Conservation (phyloP, 192 early-diverging fungal genomes). For the Linnemannia schmuckeri region DNA sequence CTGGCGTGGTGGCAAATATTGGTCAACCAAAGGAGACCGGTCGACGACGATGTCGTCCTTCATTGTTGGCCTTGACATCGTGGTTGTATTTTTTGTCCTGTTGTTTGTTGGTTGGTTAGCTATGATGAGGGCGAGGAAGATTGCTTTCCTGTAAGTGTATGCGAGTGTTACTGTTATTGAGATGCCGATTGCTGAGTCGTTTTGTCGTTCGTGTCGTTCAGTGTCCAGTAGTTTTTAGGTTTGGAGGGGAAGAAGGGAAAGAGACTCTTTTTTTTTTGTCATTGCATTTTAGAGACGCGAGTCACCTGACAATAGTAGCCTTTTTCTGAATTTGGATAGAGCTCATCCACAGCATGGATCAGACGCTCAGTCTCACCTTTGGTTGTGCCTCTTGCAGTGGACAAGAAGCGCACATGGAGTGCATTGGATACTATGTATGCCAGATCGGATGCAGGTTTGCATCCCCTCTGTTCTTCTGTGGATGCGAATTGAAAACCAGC, state of each 20-base stretch:
- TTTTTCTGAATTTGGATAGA: background rate
- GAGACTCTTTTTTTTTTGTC: background rate
- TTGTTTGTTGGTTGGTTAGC: background rate
- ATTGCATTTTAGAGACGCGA: background rate
- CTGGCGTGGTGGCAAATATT: slow-evolving; percentile 37
- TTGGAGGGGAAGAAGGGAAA: background rate
- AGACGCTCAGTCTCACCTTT: too few relatives aligned
- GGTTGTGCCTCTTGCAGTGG: too few relatives aligned
- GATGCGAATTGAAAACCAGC: too few relatives aligned
- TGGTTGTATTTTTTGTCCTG: background rate
- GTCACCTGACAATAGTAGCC: background rate
- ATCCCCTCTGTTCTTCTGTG: too few relatives aligned
- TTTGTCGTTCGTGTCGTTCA: background rate
- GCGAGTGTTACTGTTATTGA: background rate
- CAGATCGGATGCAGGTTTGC: too few relatives aligned
- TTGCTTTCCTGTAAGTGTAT: background rate
- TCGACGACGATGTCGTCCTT: slow-evolving; percentile 56
- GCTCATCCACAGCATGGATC: too few relatives aligned
- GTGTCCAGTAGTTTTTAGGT: background rate
- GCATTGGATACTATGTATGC: too few relatives aligned
- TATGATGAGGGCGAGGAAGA: too few relatives aligned
- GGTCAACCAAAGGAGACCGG: slow-evolving; percentile 30
- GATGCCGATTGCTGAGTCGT: background rate
- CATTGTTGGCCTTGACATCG: slow-evolving; percentile 40
- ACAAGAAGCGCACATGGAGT: too few relatives aligned